phyloP scores from a whole-genome alignment of 352 stramenopile species.

The Phytophthora multivora region DNA sequence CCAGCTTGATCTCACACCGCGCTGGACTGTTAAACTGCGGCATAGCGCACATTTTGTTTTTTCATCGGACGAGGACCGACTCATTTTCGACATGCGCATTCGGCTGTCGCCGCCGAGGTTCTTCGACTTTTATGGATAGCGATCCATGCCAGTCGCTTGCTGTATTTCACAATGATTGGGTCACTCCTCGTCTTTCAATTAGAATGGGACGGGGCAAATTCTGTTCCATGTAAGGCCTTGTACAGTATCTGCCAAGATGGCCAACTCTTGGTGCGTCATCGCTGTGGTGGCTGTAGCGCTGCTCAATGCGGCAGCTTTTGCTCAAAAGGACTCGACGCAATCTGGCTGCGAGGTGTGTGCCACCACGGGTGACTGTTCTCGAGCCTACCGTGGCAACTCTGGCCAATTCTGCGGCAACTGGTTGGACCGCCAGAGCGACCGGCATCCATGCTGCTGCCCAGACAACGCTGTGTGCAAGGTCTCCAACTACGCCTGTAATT shows the following conservation, averaged over 20 bases:
- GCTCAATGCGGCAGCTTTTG: conserved; percentile 4
- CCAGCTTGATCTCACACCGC: too few species aligned
- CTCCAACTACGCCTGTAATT: conserved; percentile 60
- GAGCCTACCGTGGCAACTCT: conserved; percentile 33
- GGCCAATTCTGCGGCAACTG: conserved; percentile 64
- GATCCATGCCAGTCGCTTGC: not conserved
- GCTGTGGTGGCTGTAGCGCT: not conserved
- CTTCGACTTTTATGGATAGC: conserved; percentile 5
- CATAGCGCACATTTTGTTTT: too few species aligned
- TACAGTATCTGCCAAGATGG: conserved; percentile 4
- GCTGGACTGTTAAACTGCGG: too few species aligned
- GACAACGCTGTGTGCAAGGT: conserved; percentile 45
- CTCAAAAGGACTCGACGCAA: conserved; percentile 23
- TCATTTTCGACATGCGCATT: conserved; percentile 1
- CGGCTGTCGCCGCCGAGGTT: conserved; percentile 10
- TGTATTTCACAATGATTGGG: conserved; percentile 1
- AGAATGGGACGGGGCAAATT: conserved; percentile 9
- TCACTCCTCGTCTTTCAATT: not conserved
- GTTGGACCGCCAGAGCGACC: conserved; percentile 48
- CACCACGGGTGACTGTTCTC: conserved; percentile 43
- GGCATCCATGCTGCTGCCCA: conserved; percentile 56
- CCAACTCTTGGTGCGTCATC: not conserved
- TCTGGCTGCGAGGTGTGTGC: conserved; percentile 61
- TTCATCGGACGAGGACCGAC: too few species aligned
- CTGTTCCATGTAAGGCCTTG: conserved; percentile 4